Percentiles rank a stretch among this genome's conserved stretches.
These are phyloP conservation scores for Begonia peltatifolia DNA, from an alignment of 306 rosid species.

Conservation along the genomic window DNA sequence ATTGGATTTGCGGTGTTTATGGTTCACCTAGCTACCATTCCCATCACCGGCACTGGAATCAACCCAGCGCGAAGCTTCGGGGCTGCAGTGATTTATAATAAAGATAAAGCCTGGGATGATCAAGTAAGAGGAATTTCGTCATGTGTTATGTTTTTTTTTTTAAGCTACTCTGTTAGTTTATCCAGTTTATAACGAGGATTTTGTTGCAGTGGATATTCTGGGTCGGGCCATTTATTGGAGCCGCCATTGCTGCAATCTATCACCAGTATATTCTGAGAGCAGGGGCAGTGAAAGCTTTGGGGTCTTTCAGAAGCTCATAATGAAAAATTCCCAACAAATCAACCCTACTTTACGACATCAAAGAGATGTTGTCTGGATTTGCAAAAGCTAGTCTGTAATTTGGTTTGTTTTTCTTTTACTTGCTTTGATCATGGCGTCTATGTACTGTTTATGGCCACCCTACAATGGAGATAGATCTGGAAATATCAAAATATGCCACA, in stretches of 20 bases:
- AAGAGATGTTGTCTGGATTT: too few relatives aligned
- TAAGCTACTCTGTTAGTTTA: neutral
- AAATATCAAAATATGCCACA: too few relatives aligned
- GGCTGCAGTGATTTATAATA: constrained; percentile 13
- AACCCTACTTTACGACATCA: too few relatives aligned
- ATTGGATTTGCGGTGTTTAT: constrained; percentile 19
- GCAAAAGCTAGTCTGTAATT: too few relatives aligned
- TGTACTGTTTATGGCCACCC: too few relatives aligned
- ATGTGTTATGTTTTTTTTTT: too few relatives aligned
- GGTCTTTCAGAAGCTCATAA: constrained; percentile 7
- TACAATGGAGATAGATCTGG: too few relatives aligned
- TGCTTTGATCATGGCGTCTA: too few relatives aligned
- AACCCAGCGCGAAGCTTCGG: constrained; percentile 20
- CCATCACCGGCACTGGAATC: constrained; percentile 20
- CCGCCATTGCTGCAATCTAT: constrained; percentile 45
- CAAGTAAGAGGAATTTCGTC: constrained; percentile 4
- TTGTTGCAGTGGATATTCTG: constrained; percentile 40
- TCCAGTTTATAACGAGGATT: neutral
- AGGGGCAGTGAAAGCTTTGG: constrained; percentile 7
- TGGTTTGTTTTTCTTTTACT: too few relatives aligned
- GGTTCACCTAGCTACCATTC: constrained; percentile 18
- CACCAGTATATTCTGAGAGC: constrained; percentile 19
- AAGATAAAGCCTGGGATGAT: constrained; percentile 12
- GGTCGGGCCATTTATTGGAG: constrained; percentile 47
- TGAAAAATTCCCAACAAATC: neutral